Percentiles rank a stretch among this genome's conserved stretches.
Evolutionary conservation across 2,329 filamentous ascomycete species (phyloP).

Genomic region (Phyllosticta citrichinensis): DNA sequence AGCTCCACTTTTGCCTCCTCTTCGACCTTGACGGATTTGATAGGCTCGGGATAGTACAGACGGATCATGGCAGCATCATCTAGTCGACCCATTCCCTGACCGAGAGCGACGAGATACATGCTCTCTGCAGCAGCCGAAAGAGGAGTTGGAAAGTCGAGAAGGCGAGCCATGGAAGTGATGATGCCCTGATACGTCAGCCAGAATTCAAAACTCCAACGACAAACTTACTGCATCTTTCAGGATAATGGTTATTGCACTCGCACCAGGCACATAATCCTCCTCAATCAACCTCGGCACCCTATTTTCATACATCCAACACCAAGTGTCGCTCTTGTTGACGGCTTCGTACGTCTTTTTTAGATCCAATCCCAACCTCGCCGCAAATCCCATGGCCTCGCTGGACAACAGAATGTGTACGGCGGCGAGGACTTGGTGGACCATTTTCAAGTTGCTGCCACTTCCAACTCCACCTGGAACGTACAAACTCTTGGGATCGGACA

Average conservation of each 20-base stretch:
- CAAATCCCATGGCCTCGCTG: slow-evolving; percentile 48
- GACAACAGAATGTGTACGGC: slow-evolving; percentile 48
- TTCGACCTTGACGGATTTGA: slow-evolving; percentile 20
- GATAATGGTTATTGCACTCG: slow-evolving; percentile 37
- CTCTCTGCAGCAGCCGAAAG: slow-evolving; percentile 56
- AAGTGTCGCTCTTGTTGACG: slow-evolving; percentile 31
- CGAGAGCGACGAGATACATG: slow-evolving; percentile 50
- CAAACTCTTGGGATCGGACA: slow-evolving; percentile 53
- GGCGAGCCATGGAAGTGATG: slow-evolving; percentile 55
- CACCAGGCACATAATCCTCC: slow-evolving; percentile 39
- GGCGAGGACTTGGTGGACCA: slow-evolving; percentile 49
- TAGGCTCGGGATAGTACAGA: slow-evolving; percentile 37
- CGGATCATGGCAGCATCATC: slow-evolving; percentile 49
- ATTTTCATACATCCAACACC: slow-evolving; percentile 48
- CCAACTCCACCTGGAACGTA: slow-evolving; percentile 45
- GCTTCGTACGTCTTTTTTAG: slow-evolving; percentile 40
- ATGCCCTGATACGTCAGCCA: slow-evolving; percentile 37
- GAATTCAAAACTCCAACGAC: neutral
- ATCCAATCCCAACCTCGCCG: slow-evolving; percentile 43
- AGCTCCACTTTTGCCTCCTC: slow-evolving; percentile 23
- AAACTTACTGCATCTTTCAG: slow-evolving; percentile 34
- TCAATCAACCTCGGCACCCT: slow-evolving; percentile 44
- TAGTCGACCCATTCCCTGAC: slow-evolving; percentile 45
- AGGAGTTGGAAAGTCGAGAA: slow-evolving; percentile 48
- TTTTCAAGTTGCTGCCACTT: slow-evolving; percentile 46